Conservation (phyloP, 1,284 basidiomycete genomes). For the Cryptococcus sp. region DNA sequence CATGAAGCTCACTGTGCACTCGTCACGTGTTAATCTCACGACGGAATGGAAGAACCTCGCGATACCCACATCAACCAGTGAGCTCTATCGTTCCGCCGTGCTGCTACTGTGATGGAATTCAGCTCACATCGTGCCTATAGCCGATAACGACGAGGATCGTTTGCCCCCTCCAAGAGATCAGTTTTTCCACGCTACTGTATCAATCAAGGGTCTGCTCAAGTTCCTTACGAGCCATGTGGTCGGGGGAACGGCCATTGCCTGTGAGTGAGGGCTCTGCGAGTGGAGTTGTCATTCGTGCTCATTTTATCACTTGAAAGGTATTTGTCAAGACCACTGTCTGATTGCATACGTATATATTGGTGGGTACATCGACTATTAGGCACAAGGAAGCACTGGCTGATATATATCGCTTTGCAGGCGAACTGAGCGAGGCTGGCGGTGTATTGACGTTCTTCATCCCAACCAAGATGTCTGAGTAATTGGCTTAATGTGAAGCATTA, state of each 20-base stretch:
- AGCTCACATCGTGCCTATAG: constrained; percentile 2
- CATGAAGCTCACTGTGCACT: constrained; percentile 64
- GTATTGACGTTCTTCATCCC: constrained; percentile 89
- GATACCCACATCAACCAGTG: constrained; percentile 66
- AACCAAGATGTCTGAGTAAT: constrained; percentile 31
- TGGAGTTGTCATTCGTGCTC: not conserved
- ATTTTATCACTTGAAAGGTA: constrained; percentile 57
- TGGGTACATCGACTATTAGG: constrained; percentile 18
- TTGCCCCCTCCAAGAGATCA: constrained; percentile 58
- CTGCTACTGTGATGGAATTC: too few species aligned
- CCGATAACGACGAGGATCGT: constrained; percentile 43
- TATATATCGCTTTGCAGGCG: constrained; percentile 53
- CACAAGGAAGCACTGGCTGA: not conserved
- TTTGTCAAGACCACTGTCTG: constrained; percentile 80
- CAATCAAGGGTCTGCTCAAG: constrained; percentile 74
- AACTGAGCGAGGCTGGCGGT: constrained; percentile 75
- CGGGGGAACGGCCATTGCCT: constrained; percentile 82
- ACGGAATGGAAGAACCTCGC: constrained; percentile 75
- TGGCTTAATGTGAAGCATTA: constrained; percentile 1
- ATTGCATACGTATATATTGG: constrained; percentile 88
- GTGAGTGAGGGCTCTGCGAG: constrained; percentile 55
- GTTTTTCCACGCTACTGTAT: constrained; percentile 68
- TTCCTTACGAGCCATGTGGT: constrained; percentile 81
- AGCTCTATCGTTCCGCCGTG: constrained; percentile 20
- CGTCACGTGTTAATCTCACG: constrained; percentile 70